A percentile compares a stretch with the other conserved stretches of the same genome.
Evolutionary conservation across 2,329 filamentous ascomycete species (phyloP).

Genomic region (Orbilia brochopaga): DNA sequence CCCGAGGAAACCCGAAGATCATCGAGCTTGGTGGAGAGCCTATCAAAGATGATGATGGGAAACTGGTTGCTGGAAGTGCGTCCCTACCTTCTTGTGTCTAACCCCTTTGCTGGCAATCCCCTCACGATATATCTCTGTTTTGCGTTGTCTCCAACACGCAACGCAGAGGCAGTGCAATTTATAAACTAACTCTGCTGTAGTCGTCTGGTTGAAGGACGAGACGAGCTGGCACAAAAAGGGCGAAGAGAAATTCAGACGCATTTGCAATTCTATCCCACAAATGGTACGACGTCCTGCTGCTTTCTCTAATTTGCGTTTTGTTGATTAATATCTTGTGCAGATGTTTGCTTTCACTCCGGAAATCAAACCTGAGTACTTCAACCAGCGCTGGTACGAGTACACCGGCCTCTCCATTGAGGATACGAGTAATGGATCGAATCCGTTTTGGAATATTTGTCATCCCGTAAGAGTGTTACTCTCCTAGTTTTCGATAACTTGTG

Average conservation of each 20-base stretch:
- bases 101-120: conserved; percentile 4
- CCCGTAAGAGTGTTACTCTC: conserved; percentile 27
- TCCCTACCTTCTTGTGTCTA: background rate
- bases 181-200: conserved; percentile 5
- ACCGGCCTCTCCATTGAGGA: conserved; percentile 40
- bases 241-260: conserved; percentile 44
- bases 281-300: conserved; percentile 29
- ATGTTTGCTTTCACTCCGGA: conserved; percentile 44
- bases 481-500: conserved; percentile 4
- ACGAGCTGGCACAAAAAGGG: conserved; percentile 46
- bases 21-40: conserved; percentile 49
- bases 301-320: background rate
- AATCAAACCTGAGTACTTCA: conserved; percentile 48
- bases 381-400: conserved; percentile 50
- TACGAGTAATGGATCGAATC: conserved; percentile 18
- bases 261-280: conserved; percentile 48
- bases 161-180: conserved; percentile 14
- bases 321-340: conserved; percentile 1
- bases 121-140: conserved; percentile 3
- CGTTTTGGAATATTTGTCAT: conserved; percentile 45
- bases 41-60: conserved; percentile 37
- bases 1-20: conserved; percentile 29
- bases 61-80: conserved; percentile 46
- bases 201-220: conserved; percentile 50
- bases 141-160: conserved; percentile 48